A percentile compares a stretch with the other conserved stretches of the same genome.
Conservation (phyloP, 306 rosid species). For the Sicyos edulis region DNA sequence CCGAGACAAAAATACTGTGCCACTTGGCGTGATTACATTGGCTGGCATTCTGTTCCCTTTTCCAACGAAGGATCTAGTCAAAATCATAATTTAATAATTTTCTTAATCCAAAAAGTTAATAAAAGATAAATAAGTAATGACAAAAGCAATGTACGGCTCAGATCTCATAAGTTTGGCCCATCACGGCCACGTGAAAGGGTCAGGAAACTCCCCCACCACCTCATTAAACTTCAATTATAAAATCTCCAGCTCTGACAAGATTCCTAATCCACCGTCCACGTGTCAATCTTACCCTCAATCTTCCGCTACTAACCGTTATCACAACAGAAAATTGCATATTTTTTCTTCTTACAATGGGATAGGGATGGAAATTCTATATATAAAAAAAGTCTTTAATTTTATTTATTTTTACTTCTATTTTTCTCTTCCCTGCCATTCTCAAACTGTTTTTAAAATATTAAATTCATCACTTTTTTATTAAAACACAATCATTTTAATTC, state of each 20-base stretch:
- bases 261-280: constrained; percentile 42
- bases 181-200: constrained; percentile 50
- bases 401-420: no score
- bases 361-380: no score
- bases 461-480: no score
- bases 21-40: neutral
- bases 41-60: neutral
- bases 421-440: no score
- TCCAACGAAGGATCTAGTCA: neutral
- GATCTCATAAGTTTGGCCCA: constrained; percentile 23
- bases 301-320: constrained; percentile 14
- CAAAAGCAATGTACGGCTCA: constrained; percentile 11
- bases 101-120: neutral
- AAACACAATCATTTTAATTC: no score
- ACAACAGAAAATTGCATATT: neutral
- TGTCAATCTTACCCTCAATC: constrained; percentile 16
- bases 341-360: no score
- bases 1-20: neutral
- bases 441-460: no score
- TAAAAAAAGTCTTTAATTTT: no score
- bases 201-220: constrained; percentile 25
- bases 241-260: constrained; percentile 34
- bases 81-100: constrained; percentile 4
- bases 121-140: neutral
- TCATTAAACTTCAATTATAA: constrained; percentile 29